Base-by-base conservation (phyloP, 139 green algal species). In the Chlorella sp. region DNA sequence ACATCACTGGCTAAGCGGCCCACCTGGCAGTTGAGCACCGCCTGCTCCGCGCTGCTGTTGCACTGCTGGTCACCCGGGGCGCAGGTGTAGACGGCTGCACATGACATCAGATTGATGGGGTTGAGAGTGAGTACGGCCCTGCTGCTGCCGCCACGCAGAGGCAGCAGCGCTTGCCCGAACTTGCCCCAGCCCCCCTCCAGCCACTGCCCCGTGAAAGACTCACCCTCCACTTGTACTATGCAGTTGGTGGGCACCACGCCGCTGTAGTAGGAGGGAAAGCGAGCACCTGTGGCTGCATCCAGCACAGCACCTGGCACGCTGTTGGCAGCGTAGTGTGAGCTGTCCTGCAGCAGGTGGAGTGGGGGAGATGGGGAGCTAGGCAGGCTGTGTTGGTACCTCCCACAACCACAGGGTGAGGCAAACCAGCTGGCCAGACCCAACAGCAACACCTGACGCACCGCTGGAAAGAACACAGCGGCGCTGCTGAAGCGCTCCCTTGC, bases 151-250 rank as follows among this genome's bases (percentile, higher is more conserved):
- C 21, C 23, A 68, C 16, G 62, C 13, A 34, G 6, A 6, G 7
- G 44, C 11, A 20, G 30, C 30, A 39, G 32, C 38, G 57, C 64
- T 17, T 39, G 11, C 11, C 64, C 34, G n/a, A n/a, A n/a, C n/a
- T n/a, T 74, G 67, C 67, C 34, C 67, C 67, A 28, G 7, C 68
- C 34, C 9, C 65, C 30, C 4, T 67, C 21, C 57, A 9, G 57
- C 57, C 21, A 26, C 23, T 12, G 34, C 34, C 34, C 2, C 15
- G 2, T 5, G 34, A 18, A 23, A 15, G 26, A 3, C 74, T 47
- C 74, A 81, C 74, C 74, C 30, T 81, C n/a, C 55, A 81, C 30
- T 20, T 4, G 26, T 15, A 82, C 60, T 2, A 82, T 57, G 76
- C 76, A 82, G 36, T 73, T 41, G 17, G n/a, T 32, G 3, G 76